phyloP scores from a whole-genome alignment of 441 rosid species.

The Biscutella auriculata region DNA sequence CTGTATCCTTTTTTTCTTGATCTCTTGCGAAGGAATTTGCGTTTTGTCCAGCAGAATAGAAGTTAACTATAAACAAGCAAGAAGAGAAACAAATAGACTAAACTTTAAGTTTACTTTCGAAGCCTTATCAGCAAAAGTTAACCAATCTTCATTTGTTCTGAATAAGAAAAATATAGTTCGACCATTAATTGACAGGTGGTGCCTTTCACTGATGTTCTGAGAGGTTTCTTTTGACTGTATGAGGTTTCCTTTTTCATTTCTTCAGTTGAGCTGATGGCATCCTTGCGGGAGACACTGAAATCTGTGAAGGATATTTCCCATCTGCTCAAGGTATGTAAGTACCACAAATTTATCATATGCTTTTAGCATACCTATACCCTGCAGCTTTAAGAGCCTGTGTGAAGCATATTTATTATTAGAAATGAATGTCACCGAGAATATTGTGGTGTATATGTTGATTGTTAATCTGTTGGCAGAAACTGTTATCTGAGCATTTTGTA shows the following conservation, averaged over 20 bases:
- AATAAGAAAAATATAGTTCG: neutral
- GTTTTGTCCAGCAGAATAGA: slow-evolving; percentile 9
- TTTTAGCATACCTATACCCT: neutral
- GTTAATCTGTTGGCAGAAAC: slow-evolving; percentile 4
- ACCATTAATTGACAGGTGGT: neutral
- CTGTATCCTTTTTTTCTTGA: slow-evolving; percentile 61
- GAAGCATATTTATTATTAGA: neutral
- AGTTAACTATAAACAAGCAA: slow-evolving; percentile 1
- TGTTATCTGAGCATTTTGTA: neutral
- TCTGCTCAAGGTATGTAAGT: slow-evolving; percentile 55
- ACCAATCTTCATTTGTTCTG: neutral
- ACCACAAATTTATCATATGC: neutral
- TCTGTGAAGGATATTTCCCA: slow-evolving; percentile 76
- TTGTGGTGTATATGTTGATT: slow-evolving; percentile 9
- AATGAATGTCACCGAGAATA: neutral
- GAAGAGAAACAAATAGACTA: neutral
- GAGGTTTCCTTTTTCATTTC: slow-evolving; percentile 79
- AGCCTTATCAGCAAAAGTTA: neutral
- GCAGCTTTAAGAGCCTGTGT: neutral
- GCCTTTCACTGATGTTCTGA: neutral
- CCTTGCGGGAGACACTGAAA: slow-evolving; percentile 75
- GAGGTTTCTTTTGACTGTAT: slow-evolving; percentile 33
- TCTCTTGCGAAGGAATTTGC: slow-evolving; percentile 3
- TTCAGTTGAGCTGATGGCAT: slow-evolving; percentile 71
- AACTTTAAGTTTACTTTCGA: neutral